Percentiles rank a stretch among this genome's conserved stretches.
phyloP scores from a whole-genome alignment of 176 grass and related monocot genomes.

The Phoenix dactylifera region DNA sequence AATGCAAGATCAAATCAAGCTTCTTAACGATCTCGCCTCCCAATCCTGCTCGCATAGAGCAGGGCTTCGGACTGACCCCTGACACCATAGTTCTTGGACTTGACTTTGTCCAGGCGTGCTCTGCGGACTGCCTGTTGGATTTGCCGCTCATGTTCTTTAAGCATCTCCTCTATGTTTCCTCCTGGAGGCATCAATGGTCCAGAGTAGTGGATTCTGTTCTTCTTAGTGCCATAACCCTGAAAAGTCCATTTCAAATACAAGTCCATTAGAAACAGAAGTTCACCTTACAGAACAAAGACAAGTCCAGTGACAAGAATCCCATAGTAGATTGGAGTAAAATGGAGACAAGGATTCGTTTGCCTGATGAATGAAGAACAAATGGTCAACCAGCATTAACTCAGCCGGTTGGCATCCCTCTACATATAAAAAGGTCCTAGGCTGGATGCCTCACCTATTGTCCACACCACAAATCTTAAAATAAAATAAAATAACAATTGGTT shows the following conservation, averaged over 20 bases:
- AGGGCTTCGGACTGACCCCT: slow-evolving; percentile 63
- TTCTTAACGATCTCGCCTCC: slow-evolving; percentile 33
- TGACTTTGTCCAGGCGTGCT: slow-evolving; percentile 72
- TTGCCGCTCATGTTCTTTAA: slow-evolving; percentile 84
- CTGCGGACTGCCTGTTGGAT: slow-evolving; percentile 70
- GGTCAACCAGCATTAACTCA: too few relatives aligned
- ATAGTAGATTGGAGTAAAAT: too few relatives aligned
- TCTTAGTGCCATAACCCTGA: slow-evolving; percentile 62
- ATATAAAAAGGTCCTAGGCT: too few relatives aligned
- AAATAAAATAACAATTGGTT: too few relatives aligned
- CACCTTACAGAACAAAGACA: too few relatives aligned
- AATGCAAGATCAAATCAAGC: not conserved
- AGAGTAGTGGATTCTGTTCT: slow-evolving; percentile 93
- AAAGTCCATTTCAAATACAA: not conserved
- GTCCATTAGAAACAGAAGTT: too few relatives aligned
- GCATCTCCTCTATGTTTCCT: slow-evolving; percentile 80
- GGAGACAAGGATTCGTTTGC: too few relatives aligned
- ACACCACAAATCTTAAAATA: too few relatives aligned
- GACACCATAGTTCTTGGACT: slow-evolving; percentile 46
- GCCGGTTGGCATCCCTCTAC: too few relatives aligned
- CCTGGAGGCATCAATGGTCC: slow-evolving; percentile 92
- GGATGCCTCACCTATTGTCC: too few relatives aligned
- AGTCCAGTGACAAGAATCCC: too few relatives aligned
- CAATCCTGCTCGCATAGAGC: slow-evolving; percentile 40
- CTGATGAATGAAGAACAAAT: too few relatives aligned